Base-by-base conservation (phyloP, 345 rosid genomes). In the Citrus medica region DNA sequence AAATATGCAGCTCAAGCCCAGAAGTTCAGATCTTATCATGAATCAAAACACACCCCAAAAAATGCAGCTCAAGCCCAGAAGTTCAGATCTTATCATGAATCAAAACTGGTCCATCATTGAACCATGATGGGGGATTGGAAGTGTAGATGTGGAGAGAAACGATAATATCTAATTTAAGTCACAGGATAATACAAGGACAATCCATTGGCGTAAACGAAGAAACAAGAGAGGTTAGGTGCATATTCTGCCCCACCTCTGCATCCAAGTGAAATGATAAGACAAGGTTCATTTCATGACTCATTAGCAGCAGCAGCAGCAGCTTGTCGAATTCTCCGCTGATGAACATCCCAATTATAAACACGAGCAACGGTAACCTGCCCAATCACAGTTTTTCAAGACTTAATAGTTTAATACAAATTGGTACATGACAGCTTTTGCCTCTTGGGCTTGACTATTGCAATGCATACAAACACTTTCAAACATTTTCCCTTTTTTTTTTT, bases 301-400 rank as follows among this genome's bases (percentile, higher is more conserved):
- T 77, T 78, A 60, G 14, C 17, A 46, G 88, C 78, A 82, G 87
- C 76, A 33, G 83, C 81, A 19, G 83, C 68, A 80, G 87, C 86
- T 80, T 91, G 91, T 76, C 85, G 86, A 78, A 86, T 81, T 78
- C 94, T 91, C 64, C 94, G 91, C 84, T 92, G 98, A 79, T 90
- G 98, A 82, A 95, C 97, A 79, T 93, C 98, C 92, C 93, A 95
- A 81, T 93, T 92, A 82, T 95, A 92, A 69, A 95, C 88, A 40
- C 95, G 94, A 13, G 98, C 97, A 67, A 92, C 82, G 0, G 98
- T 92, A 38, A 96, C 98, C 99, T 96, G 88, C 37, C 51, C 71
- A 75, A 53, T 13, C 38, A 22, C 24, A 67, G 21, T 61, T 61
- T 32, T 17, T 56, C 19, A 46, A 56, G 30, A 65, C 33, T 24